These are phyloP conservation scores for Chalciporus piperatus DNA, from an alignment of 768 basidiomycete species.

Conservation along the genomic window DNA sequence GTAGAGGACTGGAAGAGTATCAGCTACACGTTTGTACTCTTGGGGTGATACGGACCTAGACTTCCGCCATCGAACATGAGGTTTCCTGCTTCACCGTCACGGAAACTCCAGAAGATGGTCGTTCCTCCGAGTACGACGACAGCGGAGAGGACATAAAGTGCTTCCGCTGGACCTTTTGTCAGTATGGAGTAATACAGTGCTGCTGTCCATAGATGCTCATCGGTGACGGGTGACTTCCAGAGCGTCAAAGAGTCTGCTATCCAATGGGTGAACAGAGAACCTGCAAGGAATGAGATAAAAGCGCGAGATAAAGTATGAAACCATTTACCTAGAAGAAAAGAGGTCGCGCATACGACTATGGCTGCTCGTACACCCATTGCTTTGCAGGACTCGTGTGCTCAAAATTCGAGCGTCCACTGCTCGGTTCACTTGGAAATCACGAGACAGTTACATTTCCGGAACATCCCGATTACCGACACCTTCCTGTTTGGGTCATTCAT, in stretches of 20 bases:
- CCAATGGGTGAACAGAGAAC: slow-evolving; percentile 85
- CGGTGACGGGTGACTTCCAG: slow-evolving; percentile 87
- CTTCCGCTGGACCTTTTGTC: slow-evolving; percentile 56
- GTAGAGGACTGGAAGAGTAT: slow-evolving; percentile 62
- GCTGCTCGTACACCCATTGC: slow-evolving; percentile 71
- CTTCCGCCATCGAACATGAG: slow-evolving; percentile 92
- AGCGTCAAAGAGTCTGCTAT: slow-evolving; percentile 89
- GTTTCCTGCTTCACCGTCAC: slow-evolving; percentile 76
- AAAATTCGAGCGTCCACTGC: neutral
- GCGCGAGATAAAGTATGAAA: neutral
- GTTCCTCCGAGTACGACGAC: slow-evolving; percentile 58
- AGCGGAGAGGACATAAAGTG: slow-evolving; percentile 55
- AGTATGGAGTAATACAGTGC: slow-evolving; percentile 81
- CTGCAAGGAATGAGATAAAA: slow-evolving; percentile 34
- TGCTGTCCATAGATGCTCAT: slow-evolving; percentile 78
- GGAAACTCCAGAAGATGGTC: slow-evolving; percentile 75
- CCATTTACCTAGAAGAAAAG: slow-evolving; percentile 70
- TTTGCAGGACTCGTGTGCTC: slow-evolving; percentile 10
- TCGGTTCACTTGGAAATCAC: slow-evolving; percentile 18
- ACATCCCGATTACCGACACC: slow-evolving; percentile 10
- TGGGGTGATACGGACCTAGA: slow-evolving; percentile 59
- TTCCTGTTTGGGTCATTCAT: neutral
- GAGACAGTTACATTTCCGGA: slow-evolving; percentile 10
- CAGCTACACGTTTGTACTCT: neutral
- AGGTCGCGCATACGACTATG: slow-evolving; percentile 72